phyloP scores from a whole-genome alignment of 257 asterid genomes.

The Nicotiana knightiana region DNA sequence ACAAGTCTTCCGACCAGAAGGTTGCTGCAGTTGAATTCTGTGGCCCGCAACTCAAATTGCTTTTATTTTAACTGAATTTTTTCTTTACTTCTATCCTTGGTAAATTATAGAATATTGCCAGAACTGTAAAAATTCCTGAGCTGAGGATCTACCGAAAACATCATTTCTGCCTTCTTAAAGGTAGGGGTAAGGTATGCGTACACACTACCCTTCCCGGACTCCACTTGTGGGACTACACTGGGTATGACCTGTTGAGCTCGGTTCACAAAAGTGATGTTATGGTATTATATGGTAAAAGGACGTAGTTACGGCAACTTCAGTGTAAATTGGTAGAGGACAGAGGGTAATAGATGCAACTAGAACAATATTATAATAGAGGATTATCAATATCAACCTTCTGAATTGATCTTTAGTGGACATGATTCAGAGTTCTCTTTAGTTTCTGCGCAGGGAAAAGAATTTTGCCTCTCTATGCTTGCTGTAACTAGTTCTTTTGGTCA shows the following conservation, averaged over 20 bases:
- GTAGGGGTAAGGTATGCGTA: too few species aligned
- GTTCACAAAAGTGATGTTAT: background rate
- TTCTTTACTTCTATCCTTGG: background rate
- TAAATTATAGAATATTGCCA: background rate
- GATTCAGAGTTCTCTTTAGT: background rate
- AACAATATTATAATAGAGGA: background rate
- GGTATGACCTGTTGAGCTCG: background rate
- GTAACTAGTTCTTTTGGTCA: background rate
- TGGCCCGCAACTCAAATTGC: background rate
- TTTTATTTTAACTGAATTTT: background rate
- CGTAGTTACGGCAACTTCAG: background rate
- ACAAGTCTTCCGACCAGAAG: background rate
- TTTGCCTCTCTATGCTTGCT: background rate
- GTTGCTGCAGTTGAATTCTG: background rate
- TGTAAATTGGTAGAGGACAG: background rate
- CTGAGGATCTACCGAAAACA: too few species aligned
- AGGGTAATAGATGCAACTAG: background rate
- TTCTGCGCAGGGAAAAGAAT: background rate
- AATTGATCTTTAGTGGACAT: background rate
- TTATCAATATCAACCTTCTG: background rate
- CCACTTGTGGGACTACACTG: too few species aligned
- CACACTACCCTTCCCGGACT: too few species aligned
- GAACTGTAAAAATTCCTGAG: background rate
- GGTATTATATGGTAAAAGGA: background rate
- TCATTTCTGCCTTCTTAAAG: too few species aligned